Percentiles rank a stretch among this genome's conserved stretches.
Conservation (phyloP, 495 filamentous ascomycete species). For the Elaphomyces granulatus region DNA sequence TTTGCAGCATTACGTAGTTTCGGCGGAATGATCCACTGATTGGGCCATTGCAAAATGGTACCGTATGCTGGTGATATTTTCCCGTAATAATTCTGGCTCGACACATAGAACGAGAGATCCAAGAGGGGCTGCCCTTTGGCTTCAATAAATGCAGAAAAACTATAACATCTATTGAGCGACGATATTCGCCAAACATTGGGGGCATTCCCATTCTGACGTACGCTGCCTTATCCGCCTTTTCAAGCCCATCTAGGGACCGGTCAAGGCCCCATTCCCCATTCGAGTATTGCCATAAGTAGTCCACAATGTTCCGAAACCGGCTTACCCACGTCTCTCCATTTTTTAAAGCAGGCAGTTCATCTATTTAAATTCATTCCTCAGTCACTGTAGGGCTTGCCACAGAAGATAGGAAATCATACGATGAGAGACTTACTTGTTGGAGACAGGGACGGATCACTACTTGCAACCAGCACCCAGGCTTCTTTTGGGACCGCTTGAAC, state of each 20-base stretch:
- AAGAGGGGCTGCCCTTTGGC: conserved; percentile 51
- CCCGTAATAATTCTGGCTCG: conserved; percentile 63
- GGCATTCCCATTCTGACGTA: conserved; percentile 17
- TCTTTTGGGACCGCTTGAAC: conserved; percentile 39
- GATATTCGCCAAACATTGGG: no score
- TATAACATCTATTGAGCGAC: conserved; percentile 6
- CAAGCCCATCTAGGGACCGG: conserved; percentile 25
- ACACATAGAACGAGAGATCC: conserved; percentile 76
- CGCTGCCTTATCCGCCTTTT: conserved; percentile 41
- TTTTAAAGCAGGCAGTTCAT: conserved; percentile 57
- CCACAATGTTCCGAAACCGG: conserved; percentile 60
- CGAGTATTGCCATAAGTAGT: conserved; percentile 47
- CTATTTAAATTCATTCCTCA: conserved; percentile 26
- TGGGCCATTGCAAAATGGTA: conserved; percentile 62
- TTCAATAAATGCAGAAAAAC: conserved; percentile 47
- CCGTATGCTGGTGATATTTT: conserved; percentile 64
- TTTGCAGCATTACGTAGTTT: conserved; percentile 51
- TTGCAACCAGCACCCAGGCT: conserved; percentile 62
- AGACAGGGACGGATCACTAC: conserved; percentile 57
- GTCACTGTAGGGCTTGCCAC: no score
- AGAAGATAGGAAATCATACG: background rate
- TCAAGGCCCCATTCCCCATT: conserved; percentile 42
- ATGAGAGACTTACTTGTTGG: conserved; percentile 51
- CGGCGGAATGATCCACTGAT: conserved; percentile 65
- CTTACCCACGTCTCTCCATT: conserved; percentile 49